Percentiles rank a stretch among this genome's conserved stretches.
These are phyloP conservation scores for Naematelia aurantialba DNA, from an alignment of 768 basidiomycete genomes.

Conservation along the genomic window DNA sequence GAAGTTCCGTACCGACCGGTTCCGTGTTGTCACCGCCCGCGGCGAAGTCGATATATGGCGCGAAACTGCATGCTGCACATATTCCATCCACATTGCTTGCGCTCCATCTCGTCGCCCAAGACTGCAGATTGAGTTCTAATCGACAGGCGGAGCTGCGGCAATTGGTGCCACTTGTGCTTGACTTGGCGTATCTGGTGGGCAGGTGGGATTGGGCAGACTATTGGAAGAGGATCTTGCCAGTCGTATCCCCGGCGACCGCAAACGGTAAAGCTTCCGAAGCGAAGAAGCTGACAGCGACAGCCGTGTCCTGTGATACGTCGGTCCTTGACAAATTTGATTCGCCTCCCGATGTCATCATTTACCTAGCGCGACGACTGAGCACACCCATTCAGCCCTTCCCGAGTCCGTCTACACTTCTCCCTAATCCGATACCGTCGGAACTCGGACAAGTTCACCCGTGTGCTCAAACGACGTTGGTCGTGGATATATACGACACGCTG, in stretches of 20 bases:
- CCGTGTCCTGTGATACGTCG: constrained; percentile 8
- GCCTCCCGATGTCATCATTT: constrained; percentile 72
- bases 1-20: too few relatives aligned
- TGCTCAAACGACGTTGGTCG: constrained; percentile 13
- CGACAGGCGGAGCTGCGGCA: constrained; percentile 1
- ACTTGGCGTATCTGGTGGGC: constrained; percentile 50
- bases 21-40: too few relatives aligned
- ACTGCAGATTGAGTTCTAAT: constrained; percentile 39
- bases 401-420: constrained; percentile 4
- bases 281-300: not conserved
- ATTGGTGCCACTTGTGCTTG: constrained; percentile 21
- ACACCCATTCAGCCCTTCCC: constrained; percentile 21
- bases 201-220: constrained; percentile 88
- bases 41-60: not conserved
- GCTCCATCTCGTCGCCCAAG: constrained; percentile 71
- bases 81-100: constrained; percentile 52
- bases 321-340: constrained; percentile 61
- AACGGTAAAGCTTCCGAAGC: too few relatives aligned
- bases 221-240: constrained; percentile 66
- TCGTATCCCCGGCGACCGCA: not conserved
- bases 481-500: constrained; percentile 23
- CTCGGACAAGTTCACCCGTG: constrained; percentile 20
- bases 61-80: not conserved
- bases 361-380: constrained; percentile 54
- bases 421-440: constrained; percentile 5